phyloP scores from a whole-genome alignment of 257 asterid genomes.

The Knoxia roxburghii region DNA sequence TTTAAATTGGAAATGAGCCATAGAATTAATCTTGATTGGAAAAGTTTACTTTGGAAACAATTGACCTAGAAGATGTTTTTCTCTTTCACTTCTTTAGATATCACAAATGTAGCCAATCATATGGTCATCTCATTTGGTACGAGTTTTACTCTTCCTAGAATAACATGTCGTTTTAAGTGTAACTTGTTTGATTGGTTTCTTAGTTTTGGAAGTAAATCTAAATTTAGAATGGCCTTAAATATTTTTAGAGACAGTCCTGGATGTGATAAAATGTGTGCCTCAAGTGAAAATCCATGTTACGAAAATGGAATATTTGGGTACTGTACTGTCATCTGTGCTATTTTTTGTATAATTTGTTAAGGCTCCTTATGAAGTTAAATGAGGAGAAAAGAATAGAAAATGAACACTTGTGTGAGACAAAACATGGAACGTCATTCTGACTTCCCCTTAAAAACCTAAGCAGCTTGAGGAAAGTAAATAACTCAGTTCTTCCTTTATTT shows the following conservation, averaged over 20 bases:
- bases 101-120: background rate
- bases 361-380: background rate
- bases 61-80: background rate
- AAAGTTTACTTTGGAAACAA: background rate
- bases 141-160: background rate
- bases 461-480: background rate
- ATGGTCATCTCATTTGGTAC: background rate
- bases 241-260: background rate
- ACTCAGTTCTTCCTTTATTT: too few relatives aligned
- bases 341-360: background rate
- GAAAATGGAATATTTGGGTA: background rate
- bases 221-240: background rate
- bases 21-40: background rate
- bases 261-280: background rate
- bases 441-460: background rate
- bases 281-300: background rate
- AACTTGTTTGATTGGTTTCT: background rate
- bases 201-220: background rate
- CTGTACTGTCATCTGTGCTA: too few relatives aligned
- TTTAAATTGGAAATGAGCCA: background rate
- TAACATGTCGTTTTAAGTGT: background rate
- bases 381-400: background rate
- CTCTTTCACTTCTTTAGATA: background rate
- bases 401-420: background rate
- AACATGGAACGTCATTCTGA: background rate